Base-by-base conservation (phyloP, 768 basidiomycete species). In the Mycena crocata region DNA sequence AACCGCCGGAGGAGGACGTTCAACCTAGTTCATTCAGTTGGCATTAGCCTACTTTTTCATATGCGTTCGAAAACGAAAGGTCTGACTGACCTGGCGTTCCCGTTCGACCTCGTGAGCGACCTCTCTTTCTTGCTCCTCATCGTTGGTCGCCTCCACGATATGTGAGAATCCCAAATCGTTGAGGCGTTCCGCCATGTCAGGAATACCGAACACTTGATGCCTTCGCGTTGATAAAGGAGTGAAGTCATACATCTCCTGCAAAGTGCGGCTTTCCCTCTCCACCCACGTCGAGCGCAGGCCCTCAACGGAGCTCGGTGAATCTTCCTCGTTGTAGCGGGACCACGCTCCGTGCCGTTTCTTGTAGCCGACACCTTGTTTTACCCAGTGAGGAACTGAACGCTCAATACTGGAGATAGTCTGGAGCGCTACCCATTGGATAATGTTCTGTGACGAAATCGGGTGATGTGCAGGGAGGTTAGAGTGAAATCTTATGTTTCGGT, bases 91-190 rank as follows among this genome's bases (percentile, higher is more conserved):
- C 48, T 60, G 48, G 21, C 71, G 74, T 62, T 87, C 85, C 8
- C 69, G 72, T 67, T 86, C 84, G 5, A 78, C 73, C 69, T 87
- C 83, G 23, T 80, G 81, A 7, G 70, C 65, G 10, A 87, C 73
- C 61, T 87, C 85, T 28, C 85, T 74, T 57, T 87, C 86, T 63
- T 87, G 86, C 64, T 87, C 86, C 67, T 86, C 84, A 31, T 81
- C 81, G 71, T 83, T 71, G 37, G 59, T 69, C 24, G 37, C 64
- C n/a, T 72, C 65, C 15, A 52, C 39, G 6, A 80, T 35, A 1
- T 65, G 49, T 14, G 55, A 50, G 9, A 78, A 26, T 1, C 82
- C 81, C 14, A 84, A n/a, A n/a, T n/a, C n/a, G n/a, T n/a, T n/a
- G n/a, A n/a, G n/a, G 34, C 76, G 76, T 21, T 77, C 59, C 1